Conservation (phyloP, 2,329 filamentous ascomycete species). For the Ceratocystis eucalypticola region DNA sequence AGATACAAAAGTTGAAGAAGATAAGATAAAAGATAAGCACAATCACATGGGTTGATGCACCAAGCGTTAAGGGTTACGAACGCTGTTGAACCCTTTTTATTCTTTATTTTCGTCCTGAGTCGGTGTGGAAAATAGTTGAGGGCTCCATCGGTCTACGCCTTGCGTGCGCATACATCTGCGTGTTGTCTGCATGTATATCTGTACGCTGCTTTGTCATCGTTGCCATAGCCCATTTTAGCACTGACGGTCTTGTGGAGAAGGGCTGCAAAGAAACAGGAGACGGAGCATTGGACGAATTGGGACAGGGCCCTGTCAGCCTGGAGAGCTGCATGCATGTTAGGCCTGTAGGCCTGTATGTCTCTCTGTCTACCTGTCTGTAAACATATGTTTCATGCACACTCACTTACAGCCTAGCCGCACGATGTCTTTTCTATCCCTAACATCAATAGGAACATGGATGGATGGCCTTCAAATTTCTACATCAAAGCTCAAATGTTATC, state of each 20-base stretch:
- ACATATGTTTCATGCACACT: neutral
- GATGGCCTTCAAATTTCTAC: neutral
- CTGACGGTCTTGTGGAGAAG: neutral
- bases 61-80: no score
- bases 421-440: no score
- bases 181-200: neutral
- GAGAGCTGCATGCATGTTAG: neutral
- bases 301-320: neutral
- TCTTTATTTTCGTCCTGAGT: neutral
- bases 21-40: no score
- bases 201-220: neutral
- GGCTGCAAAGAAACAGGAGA: neutral
- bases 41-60: no score
- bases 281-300: constrained; percentile 3
- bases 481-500: neutral
- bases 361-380: neutral
- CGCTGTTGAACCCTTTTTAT: no score
- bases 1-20: no score
- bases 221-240: neutral
- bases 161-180: neutral
- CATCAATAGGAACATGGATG: no score
- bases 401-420: no score
- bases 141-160: neutral
- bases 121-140: neutral
- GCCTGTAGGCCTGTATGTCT: neutral